Percentiles rank a stretch among this genome's conserved stretches.
phyloP scores from a whole-genome alignment of 208 protist species.

The Leishmania amazonensis region DNA sequence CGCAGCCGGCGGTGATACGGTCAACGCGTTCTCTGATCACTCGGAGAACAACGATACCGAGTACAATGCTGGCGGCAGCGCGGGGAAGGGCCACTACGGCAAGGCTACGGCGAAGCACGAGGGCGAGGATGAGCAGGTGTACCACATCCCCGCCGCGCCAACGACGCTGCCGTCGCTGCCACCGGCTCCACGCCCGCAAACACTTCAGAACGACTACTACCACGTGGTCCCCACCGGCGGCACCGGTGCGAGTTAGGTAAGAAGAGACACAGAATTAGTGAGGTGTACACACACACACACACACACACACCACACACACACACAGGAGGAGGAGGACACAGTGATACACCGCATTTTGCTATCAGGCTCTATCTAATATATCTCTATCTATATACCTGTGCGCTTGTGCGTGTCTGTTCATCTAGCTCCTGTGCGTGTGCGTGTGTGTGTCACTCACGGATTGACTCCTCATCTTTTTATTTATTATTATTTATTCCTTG shows the following conservation, averaged over 20 bases:
- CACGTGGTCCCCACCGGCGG: slow-evolving; percentile 2
- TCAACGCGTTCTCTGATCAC: neutral
- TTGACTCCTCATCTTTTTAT: too few relatives aligned
- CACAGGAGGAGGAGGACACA: too few relatives aligned
- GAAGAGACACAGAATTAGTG: neutral
- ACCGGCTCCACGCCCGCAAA: slow-evolving; percentile 16
- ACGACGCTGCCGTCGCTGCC: slow-evolving; percentile 18
- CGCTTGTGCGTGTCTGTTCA: too few relatives aligned
- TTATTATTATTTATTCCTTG: too few relatives aligned
- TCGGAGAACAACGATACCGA: slow-evolving; percentile 5
- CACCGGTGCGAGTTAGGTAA: neutral
- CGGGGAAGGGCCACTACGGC: neutral
- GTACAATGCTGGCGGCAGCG: neutral
- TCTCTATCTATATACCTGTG: too few relatives aligned
- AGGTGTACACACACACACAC: too few relatives aligned
- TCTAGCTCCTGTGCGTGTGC: too few relatives aligned
- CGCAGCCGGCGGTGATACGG: neutral
- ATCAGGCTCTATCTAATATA: too few relatives aligned
- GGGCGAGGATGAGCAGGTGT: slow-evolving; percentile 12
- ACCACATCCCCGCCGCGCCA: slow-evolving; percentile 12
- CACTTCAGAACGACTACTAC: slow-evolving; percentile 4
- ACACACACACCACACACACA: too few relatives aligned
- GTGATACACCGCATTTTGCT: too few relatives aligned
- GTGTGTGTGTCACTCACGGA: too few relatives aligned
- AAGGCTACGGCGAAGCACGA: neutral